Percentiles rank a stretch among this genome's conserved stretches.
phyloP scores from a whole-genome alignment of 352 stramenopile genomes.

The Thalassiosira sp. region DNA sequence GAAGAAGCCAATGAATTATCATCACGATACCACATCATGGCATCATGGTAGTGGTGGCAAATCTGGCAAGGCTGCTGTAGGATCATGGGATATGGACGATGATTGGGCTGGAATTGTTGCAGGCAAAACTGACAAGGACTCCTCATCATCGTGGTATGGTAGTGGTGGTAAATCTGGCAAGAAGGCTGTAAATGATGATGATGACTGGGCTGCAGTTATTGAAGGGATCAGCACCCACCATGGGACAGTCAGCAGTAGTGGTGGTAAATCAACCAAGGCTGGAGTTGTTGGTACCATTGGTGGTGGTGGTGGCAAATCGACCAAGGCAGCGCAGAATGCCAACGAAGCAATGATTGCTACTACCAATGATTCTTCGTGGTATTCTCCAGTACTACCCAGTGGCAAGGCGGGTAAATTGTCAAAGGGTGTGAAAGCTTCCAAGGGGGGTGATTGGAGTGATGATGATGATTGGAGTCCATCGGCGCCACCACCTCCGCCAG shows the following conservation, averaged over 20 bases:
- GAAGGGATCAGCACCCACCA: background rate
- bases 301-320: too few relatives aligned
- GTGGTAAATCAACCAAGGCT: background rate
- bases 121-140: background rate
- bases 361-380: too few relatives aligned
- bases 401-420: too few relatives aligned
- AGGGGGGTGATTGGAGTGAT: too few relatives aligned
- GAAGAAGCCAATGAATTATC: constrained; percentile 25
- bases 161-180: background rate
- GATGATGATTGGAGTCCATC: too few relatives aligned
- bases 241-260: background rate
- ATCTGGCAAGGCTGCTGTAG: background rate
- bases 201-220: background rate
- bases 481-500: background rate
- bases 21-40: background rate
- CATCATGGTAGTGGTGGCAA: background rate
- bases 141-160: background rate
- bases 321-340: too few relatives aligned
- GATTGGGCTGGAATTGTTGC: background rate
- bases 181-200: background rate
- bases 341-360: too few relatives aligned
- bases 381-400: too few relatives aligned
- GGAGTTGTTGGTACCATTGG: too few relatives aligned
- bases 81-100: background rate
- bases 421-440: too few relatives aligned